A percentile compares a stretch with the other conserved stretches of the same genome.
These are phyloP conservation scores for Microbotryum intermedium DNA, from an alignment of 1,284 basidiomycete species.

Conservation along the genomic window DNA sequence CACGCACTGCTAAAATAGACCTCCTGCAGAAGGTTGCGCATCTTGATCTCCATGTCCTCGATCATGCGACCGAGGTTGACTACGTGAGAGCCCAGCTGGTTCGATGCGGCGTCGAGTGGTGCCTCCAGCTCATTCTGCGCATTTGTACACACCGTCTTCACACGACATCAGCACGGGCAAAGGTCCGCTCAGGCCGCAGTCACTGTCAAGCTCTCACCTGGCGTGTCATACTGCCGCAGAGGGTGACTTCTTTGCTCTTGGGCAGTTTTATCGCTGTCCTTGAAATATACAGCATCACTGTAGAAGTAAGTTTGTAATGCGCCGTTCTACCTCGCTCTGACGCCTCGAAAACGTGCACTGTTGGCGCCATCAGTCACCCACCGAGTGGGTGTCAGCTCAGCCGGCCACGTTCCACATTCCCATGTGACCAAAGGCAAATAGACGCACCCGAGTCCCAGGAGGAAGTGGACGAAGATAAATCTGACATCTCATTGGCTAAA, in stretches of 20 bases:
- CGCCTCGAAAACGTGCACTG: constrained; percentile 91
- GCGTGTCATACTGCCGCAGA: constrained; percentile 94
- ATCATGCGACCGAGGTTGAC: constrained; percentile 87
- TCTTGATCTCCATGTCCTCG: constrained; percentile 98
- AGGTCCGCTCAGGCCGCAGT: not conserved
- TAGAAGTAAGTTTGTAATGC: constrained; percentile 94
- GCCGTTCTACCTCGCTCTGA: constrained; percentile 80
- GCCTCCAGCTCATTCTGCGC: constrained; percentile 71
- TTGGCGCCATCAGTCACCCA: not conserved
- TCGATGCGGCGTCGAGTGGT: constrained; percentile 46
- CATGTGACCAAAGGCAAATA: not conserved
- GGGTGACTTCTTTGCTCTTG: constrained; percentile 52
- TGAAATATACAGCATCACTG: constrained; percentile 93
- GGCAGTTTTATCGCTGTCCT: constrained; percentile 41
- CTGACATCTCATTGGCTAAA: constrained; percentile 1
- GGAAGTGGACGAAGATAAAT: constrained; percentile 42
- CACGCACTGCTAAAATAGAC: constrained; percentile 63
- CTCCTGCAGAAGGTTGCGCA: constrained; percentile 90
- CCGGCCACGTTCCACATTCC: not conserved
- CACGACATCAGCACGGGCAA: no score
- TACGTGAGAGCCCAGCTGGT: constrained; percentile 61
- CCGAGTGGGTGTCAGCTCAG: not conserved
- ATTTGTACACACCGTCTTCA: no score
- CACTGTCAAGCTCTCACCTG: constrained; percentile 53
- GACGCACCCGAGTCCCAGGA: constrained; percentile 72